Base-by-base conservation (phyloP, 179 eudicot genomes). In the Patellifolia procumbens region DNA sequence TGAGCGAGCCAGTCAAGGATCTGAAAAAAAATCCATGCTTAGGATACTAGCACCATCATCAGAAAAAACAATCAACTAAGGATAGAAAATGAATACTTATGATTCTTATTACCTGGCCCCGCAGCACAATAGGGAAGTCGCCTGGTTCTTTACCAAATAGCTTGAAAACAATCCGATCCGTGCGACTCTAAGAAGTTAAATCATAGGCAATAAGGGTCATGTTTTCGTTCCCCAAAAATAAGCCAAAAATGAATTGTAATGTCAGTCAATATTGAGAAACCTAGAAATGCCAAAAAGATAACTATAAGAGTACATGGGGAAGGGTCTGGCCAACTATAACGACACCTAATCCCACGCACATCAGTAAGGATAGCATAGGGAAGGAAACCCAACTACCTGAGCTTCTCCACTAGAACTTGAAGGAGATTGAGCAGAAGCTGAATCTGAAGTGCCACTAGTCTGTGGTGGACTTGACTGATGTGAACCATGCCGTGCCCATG, bases 391-490 rank as follows among this genome's bases (percentile, higher is more conserved):
- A 51, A 43, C n/a, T 81, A 92, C 98, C 97, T 91, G 97, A 75
- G 87, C 89, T 73, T 91, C 98, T 61, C 94, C 97, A 69, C 91
- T 87, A 60, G 92, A 93, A 81, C 94, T 88, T 78, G 98, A 89
- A 74, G 90, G 94, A 64, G 96, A 93, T 51, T 71, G 94, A 48
- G 88, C 86, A 48, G 90, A 80, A 9, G 86, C 86, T 26, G 94
- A 88, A 68, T 86, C 94, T 68, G 98, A 91, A 79, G 86, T 92
- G 68, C 89, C 88, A 81, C 92, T n/a, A n/a, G n/a, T n/a, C n/a
- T n/a, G n/a, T n/a, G n/a, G n/a, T n/a, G n/a, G n/a, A n/a, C n/a
- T n/a, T n/a, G n/a, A n/a, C n/a, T n/a, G n/a, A n/a, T n/a, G n/a
- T n/a, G n/a, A n/a, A n/a, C n/a, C n/a, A n/a, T n/a, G n/a, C n/a